Evolutionary conservation across 805 yeast genomes (phyloP).

Genomic region (Kodamaea laetipori): DNA sequence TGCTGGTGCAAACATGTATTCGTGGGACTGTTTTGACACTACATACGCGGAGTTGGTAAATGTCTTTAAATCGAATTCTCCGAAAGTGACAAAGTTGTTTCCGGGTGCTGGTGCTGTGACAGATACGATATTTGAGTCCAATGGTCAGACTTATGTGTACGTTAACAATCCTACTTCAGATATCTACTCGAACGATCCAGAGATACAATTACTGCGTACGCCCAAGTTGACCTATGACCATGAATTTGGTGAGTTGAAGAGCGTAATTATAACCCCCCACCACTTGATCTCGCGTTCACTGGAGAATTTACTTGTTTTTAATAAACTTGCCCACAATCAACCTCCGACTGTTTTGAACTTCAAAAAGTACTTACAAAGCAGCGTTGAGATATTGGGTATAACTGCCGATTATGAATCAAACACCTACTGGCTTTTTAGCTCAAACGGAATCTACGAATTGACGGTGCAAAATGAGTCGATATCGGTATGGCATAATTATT

Average conservation of each 20-base stretch:
- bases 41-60: slow-evolving; percentile 30
- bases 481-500: slow-evolving; percentile 66
- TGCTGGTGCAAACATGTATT: slow-evolving; percentile 19
- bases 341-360: slow-evolving; percentile 1
- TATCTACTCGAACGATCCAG: slow-evolving; percentile 34
- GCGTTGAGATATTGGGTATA: slow-evolving; percentile 25
- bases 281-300: slow-evolving; percentile 27
- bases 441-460: slow-evolving; percentile 65
- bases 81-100: slow-evolving; percentile 11
- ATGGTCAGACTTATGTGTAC: slow-evolving; percentile 19
- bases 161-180: slow-evolving; percentile 18
- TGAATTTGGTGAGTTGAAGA: slow-evolving; percentile 8
- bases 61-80: slow-evolving; percentile 27
- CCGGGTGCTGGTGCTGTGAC: background rate
- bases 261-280: slow-evolving; percentile 31
- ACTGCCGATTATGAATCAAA: slow-evolving; percentile 31
- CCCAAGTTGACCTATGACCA: slow-evolving; percentile 14
- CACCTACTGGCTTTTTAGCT: slow-evolving; percentile 80
- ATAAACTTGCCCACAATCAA: slow-evolving; percentile 29
- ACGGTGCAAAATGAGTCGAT: slow-evolving; percentile 66
- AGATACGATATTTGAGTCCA: slow-evolving; percentile 17
- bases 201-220: slow-evolving; percentile 20
- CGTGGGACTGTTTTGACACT: slow-evolving; percentile 40
- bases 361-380: slow-evolving; percentile 6
- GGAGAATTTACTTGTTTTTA: slow-evolving; percentile 26